Conservation (phyloP, 169 alveolate genomes). For the Cyclospora cayetanensis region DNA sequence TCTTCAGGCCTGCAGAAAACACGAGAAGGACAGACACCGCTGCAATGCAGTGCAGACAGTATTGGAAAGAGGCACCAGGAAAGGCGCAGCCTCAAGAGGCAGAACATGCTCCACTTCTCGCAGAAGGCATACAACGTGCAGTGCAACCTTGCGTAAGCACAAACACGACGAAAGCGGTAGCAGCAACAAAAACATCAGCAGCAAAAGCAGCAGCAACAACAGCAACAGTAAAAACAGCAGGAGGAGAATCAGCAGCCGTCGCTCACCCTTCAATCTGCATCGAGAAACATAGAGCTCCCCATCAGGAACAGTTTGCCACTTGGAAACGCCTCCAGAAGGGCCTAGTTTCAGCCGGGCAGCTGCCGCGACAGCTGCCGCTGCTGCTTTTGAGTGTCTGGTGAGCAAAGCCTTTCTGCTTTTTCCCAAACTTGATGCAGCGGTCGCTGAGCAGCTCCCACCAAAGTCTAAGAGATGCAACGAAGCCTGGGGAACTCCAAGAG, state of each 20-base stretch:
- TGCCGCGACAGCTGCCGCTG: constrained; percentile 35
- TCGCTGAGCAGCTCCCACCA: constrained; percentile 1
- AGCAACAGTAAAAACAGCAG: neutral
- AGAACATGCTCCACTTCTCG: no score
- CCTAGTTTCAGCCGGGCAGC: constrained; percentile 6
- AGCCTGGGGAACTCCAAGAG: neutral
- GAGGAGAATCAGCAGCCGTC: neutral
- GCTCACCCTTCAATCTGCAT: neutral
- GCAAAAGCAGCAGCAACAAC: neutral
- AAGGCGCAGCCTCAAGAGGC: neutral
- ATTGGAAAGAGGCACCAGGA: neutral
- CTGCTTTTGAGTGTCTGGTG: constrained; percentile 18
- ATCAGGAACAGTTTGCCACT: neutral
- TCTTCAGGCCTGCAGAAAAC: neutral
- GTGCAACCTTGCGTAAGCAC: neutral
- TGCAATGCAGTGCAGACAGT: neutral
- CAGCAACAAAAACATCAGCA: neutral
- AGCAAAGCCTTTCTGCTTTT: constrained; percentile 1
- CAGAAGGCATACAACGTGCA: neutral
- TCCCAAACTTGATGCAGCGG: constrained; percentile 31
- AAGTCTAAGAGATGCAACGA: neutral
- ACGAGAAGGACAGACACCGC: neutral
- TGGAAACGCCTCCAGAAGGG: neutral
- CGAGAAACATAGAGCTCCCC: neutral
- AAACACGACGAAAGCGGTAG: neutral